phyloP scores from a whole-genome alignment of 1,139 yeast species.

The Blastobotrys malaysiensis region DNA sequence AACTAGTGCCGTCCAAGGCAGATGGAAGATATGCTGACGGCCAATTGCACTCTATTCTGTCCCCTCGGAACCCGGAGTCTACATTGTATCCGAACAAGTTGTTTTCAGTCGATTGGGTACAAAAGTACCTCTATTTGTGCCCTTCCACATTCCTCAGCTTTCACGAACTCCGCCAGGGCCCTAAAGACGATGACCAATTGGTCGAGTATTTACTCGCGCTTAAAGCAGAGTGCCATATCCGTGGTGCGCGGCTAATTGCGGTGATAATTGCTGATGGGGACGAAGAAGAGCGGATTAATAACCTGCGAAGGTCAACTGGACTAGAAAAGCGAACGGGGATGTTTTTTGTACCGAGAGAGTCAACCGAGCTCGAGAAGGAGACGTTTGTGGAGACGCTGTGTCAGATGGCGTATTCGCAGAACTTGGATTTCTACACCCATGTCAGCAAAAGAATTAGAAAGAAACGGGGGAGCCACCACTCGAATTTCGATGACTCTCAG shows the following conservation, averaged over 20 bases:
- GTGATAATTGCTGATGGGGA: conserved; percentile 32
- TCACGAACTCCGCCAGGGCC: conserved; percentile 34
- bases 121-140: conserved; percentile 40
- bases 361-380: conserved; percentile 37
- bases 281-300: conserved; percentile 36
- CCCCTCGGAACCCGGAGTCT: conserved; percentile 40
- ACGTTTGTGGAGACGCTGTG: conserved; percentile 38
- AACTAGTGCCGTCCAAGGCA: conserved; percentile 6
- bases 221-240: conserved; percentile 32
- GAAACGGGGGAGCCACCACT: conserved; percentile 23
- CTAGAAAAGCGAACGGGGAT: conserved; percentile 42
- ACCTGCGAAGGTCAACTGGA: conserved; percentile 39
- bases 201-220: conserved; percentile 35
- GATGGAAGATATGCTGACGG: conserved; percentile 27
- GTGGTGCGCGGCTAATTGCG: conserved; percentile 34
- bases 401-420: conserved; percentile 36
- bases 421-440: conserved; percentile 40
- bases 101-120: conserved; percentile 44
- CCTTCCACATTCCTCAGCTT: conserved; percentile 43
- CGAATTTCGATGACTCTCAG: conserved; percentile 1
- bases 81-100: conserved; percentile 40
- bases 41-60: conserved; percentile 32
- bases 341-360: conserved; percentile 38
- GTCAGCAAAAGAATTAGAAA: conserved; percentile 38
- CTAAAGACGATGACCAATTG: conserved; percentile 31